Conservation (phyloP, 306 rosid genomes). For the Luffa acutangula region DNA sequence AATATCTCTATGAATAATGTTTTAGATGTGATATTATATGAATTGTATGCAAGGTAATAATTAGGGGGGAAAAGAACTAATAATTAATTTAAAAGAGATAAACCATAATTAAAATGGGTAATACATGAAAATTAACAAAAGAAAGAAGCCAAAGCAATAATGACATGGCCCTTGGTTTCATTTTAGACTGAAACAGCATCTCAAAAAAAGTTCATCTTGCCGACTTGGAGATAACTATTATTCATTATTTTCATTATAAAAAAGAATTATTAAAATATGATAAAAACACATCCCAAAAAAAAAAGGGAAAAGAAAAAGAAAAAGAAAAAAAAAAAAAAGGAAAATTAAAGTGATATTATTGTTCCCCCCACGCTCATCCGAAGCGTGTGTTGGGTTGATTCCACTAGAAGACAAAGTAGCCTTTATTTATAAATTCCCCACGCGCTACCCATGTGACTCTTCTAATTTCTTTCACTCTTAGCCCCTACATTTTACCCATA, state of each 20-base stretch:
- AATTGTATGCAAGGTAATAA: neutral
- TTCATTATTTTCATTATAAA: neutral
- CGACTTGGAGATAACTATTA: constrained; percentile 1
- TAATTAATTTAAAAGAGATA: neutral
- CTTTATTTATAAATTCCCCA: neutral
- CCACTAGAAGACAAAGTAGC: constrained; percentile 3
- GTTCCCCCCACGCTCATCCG: constrained; percentile 3
- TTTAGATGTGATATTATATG: neutral
- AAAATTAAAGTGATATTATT: neutral
- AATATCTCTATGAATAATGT: neutral
- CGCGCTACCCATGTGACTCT: neutral
- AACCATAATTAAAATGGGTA: neutral
- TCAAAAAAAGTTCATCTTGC: neutral
- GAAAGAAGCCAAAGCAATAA: neutral
- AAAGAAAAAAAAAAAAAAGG: neutral
- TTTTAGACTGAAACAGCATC: neutral
- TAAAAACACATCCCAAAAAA: neutral
- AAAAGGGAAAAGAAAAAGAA: no score
- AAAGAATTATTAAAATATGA: neutral
- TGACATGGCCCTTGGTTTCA: neutral
- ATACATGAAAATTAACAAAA: neutral
- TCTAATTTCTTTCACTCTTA: neutral
- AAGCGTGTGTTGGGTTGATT: constrained; percentile 4
- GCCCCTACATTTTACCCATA: neutral
- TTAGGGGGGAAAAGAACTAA: neutral